These are phyloP conservation scores for Monosporascus sp. DNA, from an alignment of 2,329 filamentous ascomycete species.

Conservation along the genomic window DNA sequence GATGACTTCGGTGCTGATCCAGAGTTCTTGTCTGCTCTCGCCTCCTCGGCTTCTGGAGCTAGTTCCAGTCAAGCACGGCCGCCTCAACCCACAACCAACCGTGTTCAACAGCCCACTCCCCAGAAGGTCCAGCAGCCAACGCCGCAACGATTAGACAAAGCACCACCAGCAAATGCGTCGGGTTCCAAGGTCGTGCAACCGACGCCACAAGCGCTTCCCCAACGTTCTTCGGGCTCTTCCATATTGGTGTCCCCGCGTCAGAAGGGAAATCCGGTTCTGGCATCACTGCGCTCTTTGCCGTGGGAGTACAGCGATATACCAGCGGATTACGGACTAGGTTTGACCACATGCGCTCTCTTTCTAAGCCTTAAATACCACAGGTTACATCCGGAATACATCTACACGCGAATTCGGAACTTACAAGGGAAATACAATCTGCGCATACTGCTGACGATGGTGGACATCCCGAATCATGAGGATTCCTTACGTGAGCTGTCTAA, in stretches of 20 bases:
- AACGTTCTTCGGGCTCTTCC: constrained; percentile 60
- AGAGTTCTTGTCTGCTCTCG: constrained; percentile 34
- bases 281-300: constrained; percentile 71
- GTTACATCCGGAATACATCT: constrained; percentile 95
- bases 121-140: constrained; percentile 40
- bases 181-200: constrained; percentile 70
- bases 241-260: constrained; percentile 90
- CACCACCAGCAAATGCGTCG: constrained; percentile 35
- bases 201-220: constrained; percentile 77
- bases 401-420: constrained; percentile 80
- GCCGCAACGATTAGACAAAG: constrained; percentile 52
- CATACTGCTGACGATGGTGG: constrained; percentile 84
- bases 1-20: constrained; percentile 43
- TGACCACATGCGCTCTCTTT: constrained; percentile 87
- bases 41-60: constrained; percentile 19
- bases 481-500: constrained; percentile 85
- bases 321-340: constrained; percentile 84
- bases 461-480: constrained; percentile 93
- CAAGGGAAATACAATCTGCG: constrained; percentile 84
- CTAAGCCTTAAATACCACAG: constrained; percentile 95
- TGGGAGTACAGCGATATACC: constrained; percentile 99
- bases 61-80: constrained; percentile 15
- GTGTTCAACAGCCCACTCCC: constrained; percentile 36
- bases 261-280: constrained; percentile 90
- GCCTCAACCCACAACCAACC: constrained; percentile 17